These are phyloP conservation scores for Gyrodon lividus DNA, from an alignment of 768 basidiomycete species.

Conservation along the genomic window DNA sequence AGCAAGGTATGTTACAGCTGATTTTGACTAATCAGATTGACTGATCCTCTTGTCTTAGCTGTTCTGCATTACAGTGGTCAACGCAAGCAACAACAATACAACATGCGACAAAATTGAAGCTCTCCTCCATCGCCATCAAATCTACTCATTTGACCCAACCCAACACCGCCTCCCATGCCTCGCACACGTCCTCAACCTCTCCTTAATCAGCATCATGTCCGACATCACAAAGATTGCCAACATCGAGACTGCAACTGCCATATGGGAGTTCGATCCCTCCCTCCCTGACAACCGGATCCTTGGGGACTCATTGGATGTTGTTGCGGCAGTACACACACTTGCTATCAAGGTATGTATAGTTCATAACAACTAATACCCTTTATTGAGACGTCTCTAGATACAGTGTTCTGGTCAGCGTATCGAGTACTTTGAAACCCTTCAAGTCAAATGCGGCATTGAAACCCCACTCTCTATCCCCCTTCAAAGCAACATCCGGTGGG, in stretches of 20 bases:
- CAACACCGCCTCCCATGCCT: conserved; percentile 27
- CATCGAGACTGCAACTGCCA: conserved; percentile 27
- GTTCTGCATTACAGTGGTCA: conserved; percentile 20
- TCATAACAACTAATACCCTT: too few relatives aligned
- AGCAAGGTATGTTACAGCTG: conserved; percentile 22
- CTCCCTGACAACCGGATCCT: conserved; percentile 23
- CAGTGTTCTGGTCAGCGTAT: conserved; percentile 20
- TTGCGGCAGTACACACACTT: conserved; percentile 31
- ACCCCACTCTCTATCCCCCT: conserved; percentile 22
- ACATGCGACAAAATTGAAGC: conserved; percentile 15
- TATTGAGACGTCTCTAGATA: too few relatives aligned
- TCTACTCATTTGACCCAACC: conserved; percentile 12
- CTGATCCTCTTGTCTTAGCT: conserved; percentile 18
- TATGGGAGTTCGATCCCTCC: conserved; percentile 36
- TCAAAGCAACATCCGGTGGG: conserved; percentile 28
- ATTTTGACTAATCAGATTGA: not conserved
- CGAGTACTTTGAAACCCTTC: conserved; percentile 24
- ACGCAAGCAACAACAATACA: conserved; percentile 24
- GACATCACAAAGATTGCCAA: conserved; percentile 30
- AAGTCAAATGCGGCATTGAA: conserved; percentile 13
- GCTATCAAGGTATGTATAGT: conserved; percentile 29
- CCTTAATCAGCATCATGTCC: conserved; percentile 26
- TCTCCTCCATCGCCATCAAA: conserved; percentile 6
- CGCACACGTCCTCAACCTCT: conserved; percentile 31
- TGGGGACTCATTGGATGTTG: conserved; percentile 30